Percentiles rank a stretch among this genome's conserved stretches.
These are phyloP conservation scores for Hanseniaspora clermontiae DNA, from an alignment of 805 yeast genomes.

Conservation along the genomic window DNA sequence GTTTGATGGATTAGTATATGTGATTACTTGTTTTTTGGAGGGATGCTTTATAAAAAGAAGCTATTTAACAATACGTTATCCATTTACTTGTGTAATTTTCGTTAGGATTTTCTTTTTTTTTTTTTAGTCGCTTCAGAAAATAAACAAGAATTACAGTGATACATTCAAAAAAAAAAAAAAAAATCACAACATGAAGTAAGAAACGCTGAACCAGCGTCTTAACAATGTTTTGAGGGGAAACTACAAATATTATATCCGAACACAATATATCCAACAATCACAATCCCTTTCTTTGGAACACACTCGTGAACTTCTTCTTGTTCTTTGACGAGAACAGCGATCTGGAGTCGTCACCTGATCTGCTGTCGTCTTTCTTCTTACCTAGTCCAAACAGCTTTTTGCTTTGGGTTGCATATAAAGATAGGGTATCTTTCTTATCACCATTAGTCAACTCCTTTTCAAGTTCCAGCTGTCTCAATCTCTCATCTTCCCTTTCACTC, in stretches of 20 bases:
- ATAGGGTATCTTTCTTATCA: conserved; percentile 14
- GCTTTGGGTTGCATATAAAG: conserved; percentile 2
- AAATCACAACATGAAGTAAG: too few species aligned
- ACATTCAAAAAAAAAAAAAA: too few species aligned
- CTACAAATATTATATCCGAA: background rate
- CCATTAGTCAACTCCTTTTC: conserved; percentile 17
- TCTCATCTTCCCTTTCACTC: conserved; percentile 14
- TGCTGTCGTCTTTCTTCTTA: background rate
- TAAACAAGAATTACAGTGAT: too few species aligned
- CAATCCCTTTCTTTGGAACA: conserved; percentile 12
- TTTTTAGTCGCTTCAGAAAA: too few species aligned
- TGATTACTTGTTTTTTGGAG: too few species aligned
- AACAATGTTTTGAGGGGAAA: too few species aligned
- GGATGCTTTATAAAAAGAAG: too few species aligned
- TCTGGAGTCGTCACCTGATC: conserved; percentile 7
- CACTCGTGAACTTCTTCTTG: conserved; percentile 11
- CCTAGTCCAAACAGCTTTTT: conserved; percentile 8
- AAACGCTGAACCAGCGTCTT: too few species aligned
- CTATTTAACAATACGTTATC: too few species aligned
- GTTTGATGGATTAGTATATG: background rate
- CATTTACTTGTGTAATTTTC: too few species aligned
- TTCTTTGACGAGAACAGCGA: conserved; percentile 11
- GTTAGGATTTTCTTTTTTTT: too few species aligned
- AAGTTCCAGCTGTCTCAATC: conserved; percentile 17
- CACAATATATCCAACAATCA: background rate